Base-by-base conservation (phyloP, 75 land plant genomes). In the Pseudotsuga menziesii region DNA sequence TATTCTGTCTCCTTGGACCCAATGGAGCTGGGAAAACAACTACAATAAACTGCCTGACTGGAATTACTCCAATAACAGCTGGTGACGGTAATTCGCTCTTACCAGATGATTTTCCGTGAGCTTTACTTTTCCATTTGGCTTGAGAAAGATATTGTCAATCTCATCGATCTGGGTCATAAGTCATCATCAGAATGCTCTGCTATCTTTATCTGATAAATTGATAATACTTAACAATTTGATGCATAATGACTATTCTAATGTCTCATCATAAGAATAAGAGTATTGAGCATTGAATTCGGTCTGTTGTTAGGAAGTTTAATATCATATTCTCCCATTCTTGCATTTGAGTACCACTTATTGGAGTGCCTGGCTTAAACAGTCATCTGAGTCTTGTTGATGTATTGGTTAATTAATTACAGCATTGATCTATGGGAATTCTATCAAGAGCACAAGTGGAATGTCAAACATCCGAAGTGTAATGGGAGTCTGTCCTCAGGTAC, bases 401-500 rank as follows among this genome's bases (percentile, higher is more conserved):
- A 60, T 48, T 48, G 8, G 9, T 60, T 8, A 22, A 60, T 20
- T 4, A 60, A 60, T 58, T 27, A 74, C 93, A 97, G 98, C 95
- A 63, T 78, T 90, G 56, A 90, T 92, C 23, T 94, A 97, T 91
- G 99, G 98, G 58, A 57, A 92, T 62, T 97, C 99, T 15, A 84
- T 97, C 27, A 81, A 93, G 75, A 91, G 89, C 74, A 80, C 92
- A 27, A 73, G 81, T 59, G 93, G 99, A 55, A 92, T 97, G 90
- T 79, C 92, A 58, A 87, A 84, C 52, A 89, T 97, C 41, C 85
- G 93, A 69, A 90, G 79, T 67, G 77, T 83, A 70, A 97, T 97
- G 81, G 99, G 99, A 23, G 95, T 97, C 63, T 97, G 99, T 83
- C 99, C 99, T 56, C 98, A 97, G 95, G 98, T 96, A 61, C 32